Base-by-base conservation (phyloP, 768 basidiomycete species). In the Pisolithus marmoratus region DNA sequence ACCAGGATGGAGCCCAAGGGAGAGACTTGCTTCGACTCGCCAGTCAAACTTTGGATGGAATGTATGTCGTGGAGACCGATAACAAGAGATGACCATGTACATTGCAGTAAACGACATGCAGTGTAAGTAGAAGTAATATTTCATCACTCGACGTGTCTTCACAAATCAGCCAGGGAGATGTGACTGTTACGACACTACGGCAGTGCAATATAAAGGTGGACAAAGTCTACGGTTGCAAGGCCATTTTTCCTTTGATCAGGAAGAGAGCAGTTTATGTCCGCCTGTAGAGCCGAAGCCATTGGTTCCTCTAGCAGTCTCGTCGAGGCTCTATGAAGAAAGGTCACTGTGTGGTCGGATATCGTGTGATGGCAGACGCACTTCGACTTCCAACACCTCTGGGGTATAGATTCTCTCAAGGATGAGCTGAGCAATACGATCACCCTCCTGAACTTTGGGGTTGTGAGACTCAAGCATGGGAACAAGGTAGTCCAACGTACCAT, bases 281-380 rank as follows among this genome's bases (percentile, higher is more conserved):
- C 95, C 95, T 3, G 95, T 98, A 5, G 94, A 97, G 0, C 96
- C 96, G 58, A 96, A 98, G 1, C 94, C 96, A 36, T 84, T 84
- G 22, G 74, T 74, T 19, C 96, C 95, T 38, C 96, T 84, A 27
- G 80, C 62, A 1, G 96, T 98, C 53, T 85, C 83, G 47, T 91
- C 90, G 7, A 99, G 82, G 56, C 87, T 78, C 91, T 95, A 60
- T 24, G 44, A 45, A 49, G 29, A 23, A 62, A 3, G 66, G 38
- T 5, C 31, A 37, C 48, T 27, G 8, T 2, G 24, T 9, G 7
- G 36, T 11, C 29, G 38, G 19, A 45, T 7, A 17, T 53, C 29
- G n/a, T 38, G 34, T 38, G 46, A 48, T 8, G 50, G 56, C 47
- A 15, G n/a, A 65, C 87, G 63, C 58, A 90, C 92, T 48, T 89